Evolutionary conservation across 768 basidiomycete genomes (phyloP), one percentile per base, ranked within the genome.

Genomic region (Lyophyllum shimeji): DNA sequence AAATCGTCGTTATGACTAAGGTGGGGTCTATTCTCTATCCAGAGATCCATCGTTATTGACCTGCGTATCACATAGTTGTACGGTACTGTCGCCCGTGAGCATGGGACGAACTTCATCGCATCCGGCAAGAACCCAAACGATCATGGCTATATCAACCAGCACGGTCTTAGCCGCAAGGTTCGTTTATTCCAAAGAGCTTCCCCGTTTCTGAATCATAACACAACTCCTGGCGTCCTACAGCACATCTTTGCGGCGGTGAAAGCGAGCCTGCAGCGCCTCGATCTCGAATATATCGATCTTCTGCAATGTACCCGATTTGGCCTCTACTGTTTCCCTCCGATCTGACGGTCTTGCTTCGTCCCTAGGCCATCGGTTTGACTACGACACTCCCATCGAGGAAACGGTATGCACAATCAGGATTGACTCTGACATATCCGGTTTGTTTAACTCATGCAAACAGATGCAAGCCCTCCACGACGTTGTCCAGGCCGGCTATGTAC

Each of bases 1-100:
- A 86, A 60, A 83, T 91, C 44, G 89, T 93, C 17, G 80, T 93
- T 15, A 79, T 92, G 76, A 90, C 90, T 53, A 92, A 93, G 73
- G 83, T 82, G 53, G 60, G 53, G 29, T 5, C 9, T 7, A 29
- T 13, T 13, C 12, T n/a, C 12, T 24, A 6, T 43, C 25, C 25
- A 23, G 3, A 29, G 3, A 29, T 11, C 17, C 21, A 4, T 12
- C 7, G 20, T 29, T 11, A 20, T 20, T 39, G 4, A 46, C 15
- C 21, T 21, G 8, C 25, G n/a, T n/a, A 18, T 13, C 42, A 9
- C 42, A 11, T 37, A 84, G 85, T 58, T 79, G 13, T 75, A 62
- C 53, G 67, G 58, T 15, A 60, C 67, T 3, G 74, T 78, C 3
- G 66, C 55, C 7, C 72, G 64, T 43, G 61, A 66, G 2, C 27